Percentiles rank a stretch among this genome's conserved stretches.
phyloP scores from a whole-genome alignment of 306 rosid species.

The Quercus bicolor region DNA sequence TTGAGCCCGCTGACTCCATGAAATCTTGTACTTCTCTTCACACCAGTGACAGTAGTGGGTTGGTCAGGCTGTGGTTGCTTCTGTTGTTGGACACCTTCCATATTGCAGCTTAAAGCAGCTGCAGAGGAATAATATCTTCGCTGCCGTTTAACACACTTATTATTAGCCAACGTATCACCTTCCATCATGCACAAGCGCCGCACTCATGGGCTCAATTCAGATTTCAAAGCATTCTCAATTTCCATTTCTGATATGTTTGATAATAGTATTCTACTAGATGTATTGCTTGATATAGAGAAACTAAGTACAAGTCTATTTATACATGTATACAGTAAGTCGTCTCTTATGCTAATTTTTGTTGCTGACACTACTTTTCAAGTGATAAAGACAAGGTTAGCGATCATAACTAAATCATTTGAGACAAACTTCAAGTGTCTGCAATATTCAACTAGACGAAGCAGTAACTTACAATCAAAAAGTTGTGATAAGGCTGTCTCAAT shows the following conservation, averaged over 20 bases:
- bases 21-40: constrained; percentile 48
- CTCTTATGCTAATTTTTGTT: constrained; percentile 24
- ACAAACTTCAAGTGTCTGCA: constrained; percentile 34
- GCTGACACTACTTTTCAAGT: constrained; percentile 5
- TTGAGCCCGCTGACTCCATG: constrained; percentile 43
- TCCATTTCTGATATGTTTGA: constrained; percentile 38
- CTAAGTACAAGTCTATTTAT: constrained; percentile 16
- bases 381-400: constrained; percentile 37
- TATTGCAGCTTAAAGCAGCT: constrained; percentile 19
- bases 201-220: constrained; percentile 34
- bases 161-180: constrained; percentile 24
- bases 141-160: constrained; percentile 49
- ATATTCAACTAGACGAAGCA: constrained; percentile 3
- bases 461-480: neutral
- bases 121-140: constrained; percentile 33
- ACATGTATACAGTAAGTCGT: constrained; percentile 19
- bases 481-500: neutral
- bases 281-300: constrained; percentile 15
- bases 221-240: constrained; percentile 26
- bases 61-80: constrained; percentile 27
- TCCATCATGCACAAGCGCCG: constrained; percentile 39
- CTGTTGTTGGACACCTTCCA: constrained; percentile 18
- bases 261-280: constrained; percentile 10
- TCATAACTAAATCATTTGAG: constrained; percentile 30
- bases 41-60: constrained; percentile 2